phyloP scores from a whole-genome alignment of 805 yeast genomes.

The Metschnikowia drakensbergensis region DNA sequence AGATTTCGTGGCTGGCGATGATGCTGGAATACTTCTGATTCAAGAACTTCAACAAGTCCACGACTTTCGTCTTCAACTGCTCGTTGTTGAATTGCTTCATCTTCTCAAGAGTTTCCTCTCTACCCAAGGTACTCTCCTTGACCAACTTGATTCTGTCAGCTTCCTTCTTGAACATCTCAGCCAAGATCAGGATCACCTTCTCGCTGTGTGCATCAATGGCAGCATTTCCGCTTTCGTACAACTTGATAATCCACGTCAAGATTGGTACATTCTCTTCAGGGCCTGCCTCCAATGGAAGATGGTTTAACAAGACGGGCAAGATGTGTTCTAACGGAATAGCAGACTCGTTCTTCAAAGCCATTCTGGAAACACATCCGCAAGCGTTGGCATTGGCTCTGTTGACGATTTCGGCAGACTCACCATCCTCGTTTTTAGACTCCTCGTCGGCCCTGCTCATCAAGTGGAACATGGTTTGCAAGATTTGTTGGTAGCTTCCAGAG shows the following conservation, averaged over 20 bases:
- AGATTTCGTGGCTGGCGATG: slow-evolving; percentile 49
- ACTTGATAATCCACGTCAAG: slow-evolving; percentile 67
- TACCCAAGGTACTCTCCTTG: slow-evolving; percentile 74
- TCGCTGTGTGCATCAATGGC: slow-evolving; percentile 54
- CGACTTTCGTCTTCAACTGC: slow-evolving; percentile 59
- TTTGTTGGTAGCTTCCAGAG: slow-evolving; percentile 59
- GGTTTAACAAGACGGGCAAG: slow-evolving; percentile 70
- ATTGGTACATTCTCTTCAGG: slow-evolving; percentile 92
- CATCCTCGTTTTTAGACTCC: slow-evolving; percentile 52
- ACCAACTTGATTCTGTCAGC: slow-evolving; percentile 66
- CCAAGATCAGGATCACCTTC: slow-evolving; percentile 62
- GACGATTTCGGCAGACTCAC: slow-evolving; percentile 72
- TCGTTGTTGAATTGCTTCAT: slow-evolving; percentile 73
- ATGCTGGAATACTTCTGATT: slow-evolving; percentile 62
- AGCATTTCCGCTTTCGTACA: slow-evolving; percentile 62
- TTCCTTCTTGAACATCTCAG: slow-evolving; percentile 69
- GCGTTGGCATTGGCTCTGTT: slow-evolving; percentile 90
- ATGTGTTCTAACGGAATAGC: slow-evolving; percentile 72
- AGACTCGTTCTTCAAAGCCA: slow-evolving; percentile 68
- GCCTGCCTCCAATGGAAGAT: slow-evolving; percentile 83
- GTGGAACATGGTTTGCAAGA: slow-evolving; percentile 72
- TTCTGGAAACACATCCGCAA: slow-evolving; percentile 93
- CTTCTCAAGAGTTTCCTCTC: slow-evolving; percentile 77
- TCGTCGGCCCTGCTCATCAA: slow-evolving; percentile 66
- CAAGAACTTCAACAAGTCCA: slow-evolving; percentile 68